These are phyloP conservation scores for Flueggea neowawraea DNA, from an alignment of 441 rosid genomes.

Conservation along the genomic window DNA sequence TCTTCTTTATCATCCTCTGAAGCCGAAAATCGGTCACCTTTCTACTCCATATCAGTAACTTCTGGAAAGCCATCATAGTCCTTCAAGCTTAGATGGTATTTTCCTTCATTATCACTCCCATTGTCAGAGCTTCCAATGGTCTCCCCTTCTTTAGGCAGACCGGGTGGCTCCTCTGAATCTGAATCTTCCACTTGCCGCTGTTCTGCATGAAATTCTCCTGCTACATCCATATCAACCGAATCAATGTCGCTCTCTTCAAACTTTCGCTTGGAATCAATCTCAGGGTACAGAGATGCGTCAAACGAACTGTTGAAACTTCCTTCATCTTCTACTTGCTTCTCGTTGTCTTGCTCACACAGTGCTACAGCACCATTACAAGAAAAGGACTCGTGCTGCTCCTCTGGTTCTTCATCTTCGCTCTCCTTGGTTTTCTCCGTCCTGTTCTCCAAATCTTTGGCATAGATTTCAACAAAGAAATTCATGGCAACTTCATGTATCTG, in stretches of 20 bases:
- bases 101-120: constrained; percentile 16
- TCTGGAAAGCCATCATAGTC: constrained; percentile 20
- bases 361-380: too few species aligned
- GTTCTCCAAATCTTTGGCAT: constrained; percentile 30
- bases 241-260: constrained; percentile 3
- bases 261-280: constrained; percentile 35
- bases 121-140: constrained; percentile 7
- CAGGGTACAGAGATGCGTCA: constrained; percentile 32
- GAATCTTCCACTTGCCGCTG: constrained; percentile 8
- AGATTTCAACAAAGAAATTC: constrained; percentile 44
- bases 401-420: constrained; percentile 14
- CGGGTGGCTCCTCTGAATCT: constrained; percentile 11
- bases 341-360: constrained; percentile 12
- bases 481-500: constrained; percentile 13
- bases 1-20: constrained; percentile 20
- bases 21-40: constrained; percentile 23
- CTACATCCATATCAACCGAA: constrained; percentile 6
- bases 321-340: constrained; percentile 33
- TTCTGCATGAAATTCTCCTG: constrained; percentile 6
- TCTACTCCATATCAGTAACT: constrained; percentile 48
- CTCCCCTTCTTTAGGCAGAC: constrained; percentile 15
- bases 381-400: too few species aligned
- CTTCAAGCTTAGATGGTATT: constrained; percentile 17
- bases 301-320: too few species aligned
- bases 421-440: constrained; percentile 15